Conservation (phyloP, 2,329 filamentous ascomycete genomes). For the Apiospora malaysiana region DNA sequence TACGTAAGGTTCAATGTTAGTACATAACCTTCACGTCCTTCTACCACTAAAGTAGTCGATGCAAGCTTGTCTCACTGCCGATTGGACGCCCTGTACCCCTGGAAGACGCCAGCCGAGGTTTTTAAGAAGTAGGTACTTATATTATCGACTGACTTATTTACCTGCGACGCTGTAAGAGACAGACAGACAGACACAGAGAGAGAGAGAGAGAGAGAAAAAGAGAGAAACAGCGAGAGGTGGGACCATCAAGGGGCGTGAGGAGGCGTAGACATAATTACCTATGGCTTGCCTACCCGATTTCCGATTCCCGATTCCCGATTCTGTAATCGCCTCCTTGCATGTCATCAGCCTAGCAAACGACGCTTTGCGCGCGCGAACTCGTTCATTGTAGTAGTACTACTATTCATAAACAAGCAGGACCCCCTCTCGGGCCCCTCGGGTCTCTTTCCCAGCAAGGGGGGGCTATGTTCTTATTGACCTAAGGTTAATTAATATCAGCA, state of each 20-base stretch:
- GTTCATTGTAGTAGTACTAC: background rate
- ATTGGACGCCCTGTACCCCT: background rate
- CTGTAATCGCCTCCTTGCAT: background rate
- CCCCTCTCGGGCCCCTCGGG: background rate
- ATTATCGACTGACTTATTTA: too few species aligned
- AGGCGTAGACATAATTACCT: background rate
- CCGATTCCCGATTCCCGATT: background rate
- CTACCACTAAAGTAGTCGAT: background rate
- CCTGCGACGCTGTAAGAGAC: background rate
- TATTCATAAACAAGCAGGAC: background rate
- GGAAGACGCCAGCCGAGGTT: background rate
- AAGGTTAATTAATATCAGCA: background rate
- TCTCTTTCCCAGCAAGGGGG: background rate
- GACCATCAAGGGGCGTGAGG: too few species aligned
- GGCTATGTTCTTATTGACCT: background rate
- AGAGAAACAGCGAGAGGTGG: too few species aligned
- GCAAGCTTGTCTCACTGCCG: conserved; percentile 6
- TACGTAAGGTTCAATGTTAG: too few species aligned
- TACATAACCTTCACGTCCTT: too few species aligned
- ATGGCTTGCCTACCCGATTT: background rate
- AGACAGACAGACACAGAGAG: too few species aligned
- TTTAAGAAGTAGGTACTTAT: too few species aligned
- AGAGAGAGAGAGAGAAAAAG: too few species aligned
- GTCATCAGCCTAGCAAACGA: background rate
- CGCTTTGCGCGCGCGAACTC: background rate